Base-by-base conservation (phyloP, 129 eudicot genomes). In the Erigeron canadensis region DNA sequence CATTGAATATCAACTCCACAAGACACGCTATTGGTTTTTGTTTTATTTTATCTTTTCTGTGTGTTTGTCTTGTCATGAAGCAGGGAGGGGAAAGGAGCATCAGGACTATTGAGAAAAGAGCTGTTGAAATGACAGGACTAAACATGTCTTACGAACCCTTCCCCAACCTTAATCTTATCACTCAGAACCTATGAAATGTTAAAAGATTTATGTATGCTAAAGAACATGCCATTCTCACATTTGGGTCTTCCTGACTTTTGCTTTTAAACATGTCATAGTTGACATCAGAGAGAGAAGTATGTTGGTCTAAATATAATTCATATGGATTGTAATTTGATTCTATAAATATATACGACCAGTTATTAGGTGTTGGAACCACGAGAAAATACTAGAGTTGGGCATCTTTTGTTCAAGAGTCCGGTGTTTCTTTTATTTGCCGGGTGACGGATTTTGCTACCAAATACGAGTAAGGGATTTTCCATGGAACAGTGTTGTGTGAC, bases 11-110 rank as follows among this genome's bases (percentile, higher is more conserved):
- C 8, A 13, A 58, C 37, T n/a, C 13, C 58, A 12, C n/a, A 16
- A 23, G 55, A 41, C 37, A 23, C 13, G 5, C 47, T 9, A 2
- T 47, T 13, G 40, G 40, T 12, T 62, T 6, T 13, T 8, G 41
- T 63, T 63, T 65, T 18, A 1, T 34, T 42, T 46, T 5, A 37
- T 63, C 41, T 4, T 61, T 48, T 48, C 16, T 34, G n/a, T 72
- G 17, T 2, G 23, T 10, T 53, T 70, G 72, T 74, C 9, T n/a
- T 48, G 63, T 58, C 28, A 42, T 56, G 68, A 67, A 60, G 75
- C 70, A 69, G 63, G 69, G 69, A 67, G 63, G 37, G 37, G 62
- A n/a, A 51, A 28, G 51, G 74, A 67, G 74, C 63, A 46, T 21
- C 13, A 55, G 37, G 10, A 10, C 55, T 11, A 23, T 67, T 57